phyloP scores from a whole-genome alignment of 2,329 filamentous ascomycete genomes.

The Neonectria magnoliae region DNA sequence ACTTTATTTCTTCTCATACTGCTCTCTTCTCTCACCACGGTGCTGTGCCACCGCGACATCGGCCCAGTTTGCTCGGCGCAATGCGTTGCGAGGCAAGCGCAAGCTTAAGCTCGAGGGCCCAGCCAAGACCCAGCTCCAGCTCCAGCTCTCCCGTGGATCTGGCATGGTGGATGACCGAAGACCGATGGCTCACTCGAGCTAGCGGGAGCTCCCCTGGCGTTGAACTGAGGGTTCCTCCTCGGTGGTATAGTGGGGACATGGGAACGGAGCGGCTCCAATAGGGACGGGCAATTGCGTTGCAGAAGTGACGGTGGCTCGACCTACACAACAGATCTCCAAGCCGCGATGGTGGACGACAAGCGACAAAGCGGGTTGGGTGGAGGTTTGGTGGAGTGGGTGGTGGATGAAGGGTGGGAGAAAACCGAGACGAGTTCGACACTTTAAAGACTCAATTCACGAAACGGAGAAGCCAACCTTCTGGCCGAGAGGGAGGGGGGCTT shows the following conservation, averaged over 20 bases:
- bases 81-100: neutral
- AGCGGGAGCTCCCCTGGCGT: slow-evolving; percentile 35
- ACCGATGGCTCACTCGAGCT: slow-evolving; percentile 36
- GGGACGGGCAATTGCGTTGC: slow-evolving; percentile 27
- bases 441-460: slow-evolving; percentile 13
- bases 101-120: neutral
- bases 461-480: slow-evolving; percentile 8
- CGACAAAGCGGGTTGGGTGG: slow-evolving; percentile 2
- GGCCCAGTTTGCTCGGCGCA: neutral
- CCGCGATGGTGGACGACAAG: slow-evolving; percentile 36
- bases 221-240: slow-evolving; percentile 33
- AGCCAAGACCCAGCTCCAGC: slow-evolving; percentile 1
- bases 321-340: slow-evolving; percentile 36
- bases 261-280: slow-evolving; percentile 29
- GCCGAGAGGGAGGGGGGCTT: slow-evolving; percentile 30
- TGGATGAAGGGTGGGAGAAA: slow-evolving; percentile 23
- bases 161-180: neutral
- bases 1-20: neutral
- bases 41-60: neutral
- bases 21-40: neutral
- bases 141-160: slow-evolving; percentile 11
- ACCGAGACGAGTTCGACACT: neutral
- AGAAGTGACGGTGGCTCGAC: slow-evolving; percentile 34
- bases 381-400: slow-evolving; percentile 13
- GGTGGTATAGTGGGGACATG: slow-evolving; percentile 42